Evolutionary conservation across 1,139 yeast species (phyloP), one percentile per base, ranked within the genome.

Genomic region (Geotrichum citri-aurantii): DNA sequence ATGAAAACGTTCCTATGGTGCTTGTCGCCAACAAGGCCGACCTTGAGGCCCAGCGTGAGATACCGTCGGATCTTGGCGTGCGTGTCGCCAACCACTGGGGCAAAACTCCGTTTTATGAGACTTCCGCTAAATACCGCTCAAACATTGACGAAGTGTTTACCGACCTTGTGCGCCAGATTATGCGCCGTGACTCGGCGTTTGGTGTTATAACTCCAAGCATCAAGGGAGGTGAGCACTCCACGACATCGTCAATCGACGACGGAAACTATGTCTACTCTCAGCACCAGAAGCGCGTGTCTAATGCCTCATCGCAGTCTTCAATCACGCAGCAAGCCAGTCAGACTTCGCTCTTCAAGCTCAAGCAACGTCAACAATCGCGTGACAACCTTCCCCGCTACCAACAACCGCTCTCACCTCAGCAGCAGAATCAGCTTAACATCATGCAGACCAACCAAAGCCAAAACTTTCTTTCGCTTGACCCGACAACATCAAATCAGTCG

Each of bases 141-240:
- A 89, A 90, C 68, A 96, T 93, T 48, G 91, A 86, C 65, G 96
- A 90, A 68, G 95, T 95, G 0, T 93, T 92, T 70, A 79, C 86
- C 61, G 95, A 88, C 67, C 84, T 92, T 44, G 96, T 92, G 4
- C 81, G 96, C 69, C 97, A 90, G 69, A 71, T 73, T 49, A 71
- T 71, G 68, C 66, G 74, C 42, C 68, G 75, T 12, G 76, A 73
- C 58, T 71, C 69, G n/a, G 68, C 66, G 12, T 59, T 62, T 50
- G 65, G 61, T 54, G 33, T 54, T 54, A 21, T 50, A 2, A 17
- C 50, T n/a, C 53, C 46, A 4, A 29, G 50, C 2, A n/a, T 33
- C 33, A 33, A 37, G 27, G 48, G 47, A 19, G 44, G 44, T 2
- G 21, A 2, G n/a, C 60, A 58, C 37, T 59, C 61, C n/a, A 55